Evolutionary conservation across 1,139 yeast genomes (phyloP).

Genomic region (Arxiozyma telluris): DNA sequence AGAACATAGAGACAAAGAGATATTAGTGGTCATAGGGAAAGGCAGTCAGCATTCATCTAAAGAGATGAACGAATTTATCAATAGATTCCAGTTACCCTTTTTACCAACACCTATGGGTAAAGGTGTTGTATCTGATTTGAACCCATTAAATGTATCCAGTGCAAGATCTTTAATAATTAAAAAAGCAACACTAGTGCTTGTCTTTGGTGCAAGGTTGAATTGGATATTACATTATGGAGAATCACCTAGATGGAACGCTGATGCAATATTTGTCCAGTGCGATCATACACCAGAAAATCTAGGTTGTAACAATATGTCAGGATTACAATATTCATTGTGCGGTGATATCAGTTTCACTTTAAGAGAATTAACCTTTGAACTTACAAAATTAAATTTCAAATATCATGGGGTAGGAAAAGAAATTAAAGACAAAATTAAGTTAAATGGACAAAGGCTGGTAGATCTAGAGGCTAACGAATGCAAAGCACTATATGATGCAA

Average conservation of each 20-base stretch:
- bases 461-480: constrained; percentile 13
- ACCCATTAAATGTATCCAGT: constrained; percentile 42
- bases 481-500: constrained; percentile 3
- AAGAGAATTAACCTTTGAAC: constrained; percentile 28
- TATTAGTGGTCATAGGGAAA: constrained; percentile 53
- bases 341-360: constrained; percentile 45
- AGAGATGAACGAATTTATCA: constrained; percentile 35
- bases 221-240: constrained; percentile 63
- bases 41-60: constrained; percentile 44
- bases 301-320: constrained; percentile 34
- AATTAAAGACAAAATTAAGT: constrained; percentile 28
- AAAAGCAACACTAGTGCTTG: constrained; percentile 45
- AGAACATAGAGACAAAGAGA: constrained; percentile 34
- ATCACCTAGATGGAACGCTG: constrained; percentile 39
- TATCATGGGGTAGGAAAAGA: constrained; percentile 22
- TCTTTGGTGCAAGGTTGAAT: constrained; percentile 55
- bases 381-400: constrained; percentile 11
- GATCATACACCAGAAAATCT: constrained; percentile 45
- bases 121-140: constrained; percentile 50
- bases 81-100: constrained; percentile 40
- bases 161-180: constrained; percentile 50
- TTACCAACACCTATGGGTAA: constrained; percentile 69
- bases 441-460: constrained; percentile 36
- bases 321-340: constrained; percentile 14
- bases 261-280: constrained; percentile 46